Base-by-base conservation (phyloP, 2,329 filamentous ascomycete species). In the Diaporthe velutina region DNA sequence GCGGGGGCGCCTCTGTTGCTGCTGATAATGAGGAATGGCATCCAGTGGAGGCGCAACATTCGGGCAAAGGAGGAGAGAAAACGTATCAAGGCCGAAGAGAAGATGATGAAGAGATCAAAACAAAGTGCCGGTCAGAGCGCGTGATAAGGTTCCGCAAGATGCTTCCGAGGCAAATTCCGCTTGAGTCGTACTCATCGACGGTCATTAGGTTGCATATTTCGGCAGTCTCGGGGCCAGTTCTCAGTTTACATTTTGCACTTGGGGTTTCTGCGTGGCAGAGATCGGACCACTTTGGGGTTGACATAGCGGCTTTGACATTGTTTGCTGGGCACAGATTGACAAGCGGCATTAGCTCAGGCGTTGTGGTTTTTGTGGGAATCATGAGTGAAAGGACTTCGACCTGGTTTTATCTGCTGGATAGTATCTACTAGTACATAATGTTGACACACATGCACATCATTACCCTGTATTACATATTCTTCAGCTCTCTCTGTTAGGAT, bases 11-110 rank as follows among this genome's bases (percentile, higher is more conserved):
- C 86, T 1, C 79, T 84, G 3, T 70, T 90, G 45, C 74, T 85
- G 22, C 72, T 84, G 4, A 79, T 89, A 4, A 86, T 88, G 82
- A 75, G 75, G 4, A 82, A 80, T 52, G 88, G 88, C 0, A 80
- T 85, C 13, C 78, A 76, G 57, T 90, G 87, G 88, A 82, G 88
- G 40, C 77, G 79, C 6, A 79, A 83, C 45, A 76, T 82, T 64
- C 80, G 76, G 64, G 77, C 79, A 35, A 82, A 82, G 71, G 78
- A 78, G 40, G 75, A 76, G 22, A 75, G 75, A n/a, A 81, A 78
- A 72, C 70, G 77, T 73, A 71, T 71, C 25, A 73, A 61, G 42
- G 42, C n/a, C 22, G 52, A 58, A 42, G 68, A 64, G 50, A 75
- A 75, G 40, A 57, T 48, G 57, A 35, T 4, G 12, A 9, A 48